phyloP scores from a whole-genome alignment of 441 rosid species.

The Euphorbia schlechtendalii region DNA sequence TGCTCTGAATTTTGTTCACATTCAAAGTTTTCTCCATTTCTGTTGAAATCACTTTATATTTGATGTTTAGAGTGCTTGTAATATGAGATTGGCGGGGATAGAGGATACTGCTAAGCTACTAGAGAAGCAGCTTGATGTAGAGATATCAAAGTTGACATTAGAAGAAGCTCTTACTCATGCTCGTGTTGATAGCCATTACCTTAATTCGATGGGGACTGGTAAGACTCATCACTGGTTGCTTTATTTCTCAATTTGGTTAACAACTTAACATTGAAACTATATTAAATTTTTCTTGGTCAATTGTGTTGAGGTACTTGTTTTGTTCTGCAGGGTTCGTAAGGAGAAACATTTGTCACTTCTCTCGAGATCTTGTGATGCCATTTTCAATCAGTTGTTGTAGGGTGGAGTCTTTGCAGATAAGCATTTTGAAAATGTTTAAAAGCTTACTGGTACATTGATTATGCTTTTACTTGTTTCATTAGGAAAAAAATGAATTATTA shows the following conservation, averaged over 20 bases:
- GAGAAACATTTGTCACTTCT: conserved; percentile 41
- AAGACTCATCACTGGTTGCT: conserved; percentile 93
- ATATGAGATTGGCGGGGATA: conserved; percentile 74
- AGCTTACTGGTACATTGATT: no score
- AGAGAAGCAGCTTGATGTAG: conserved; percentile 73
- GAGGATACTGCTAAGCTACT: conserved; percentile 75
- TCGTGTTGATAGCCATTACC: conserved; percentile 87
- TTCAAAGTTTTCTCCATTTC: no score
- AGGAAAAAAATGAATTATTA: conserved; percentile 6
- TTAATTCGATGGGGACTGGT: conserved; percentile 84
- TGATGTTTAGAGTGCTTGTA: conserved; percentile 96
- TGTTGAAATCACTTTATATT: no score
- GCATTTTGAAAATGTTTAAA: conserved; percentile 77
- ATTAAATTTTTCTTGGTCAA: no score
- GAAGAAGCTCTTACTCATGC: conserved; percentile 89
- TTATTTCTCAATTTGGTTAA: no score
- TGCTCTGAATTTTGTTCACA: no score
- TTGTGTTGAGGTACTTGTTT: conserved; percentile 16
- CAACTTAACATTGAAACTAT: no score
- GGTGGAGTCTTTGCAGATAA: conserved; percentile 67
- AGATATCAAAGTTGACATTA: conserved; percentile 72
- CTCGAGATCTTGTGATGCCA: conserved; percentile 81
- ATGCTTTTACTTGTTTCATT: no score
- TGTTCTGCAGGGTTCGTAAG: conserved; percentile 63
- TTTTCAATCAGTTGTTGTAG: conserved; percentile 69